Percentiles rank a stretch among this genome's conserved stretches.
Conservation (phyloP, 2,329 filamentous ascomycete species). For the Colletotrichum karsti region DNA sequence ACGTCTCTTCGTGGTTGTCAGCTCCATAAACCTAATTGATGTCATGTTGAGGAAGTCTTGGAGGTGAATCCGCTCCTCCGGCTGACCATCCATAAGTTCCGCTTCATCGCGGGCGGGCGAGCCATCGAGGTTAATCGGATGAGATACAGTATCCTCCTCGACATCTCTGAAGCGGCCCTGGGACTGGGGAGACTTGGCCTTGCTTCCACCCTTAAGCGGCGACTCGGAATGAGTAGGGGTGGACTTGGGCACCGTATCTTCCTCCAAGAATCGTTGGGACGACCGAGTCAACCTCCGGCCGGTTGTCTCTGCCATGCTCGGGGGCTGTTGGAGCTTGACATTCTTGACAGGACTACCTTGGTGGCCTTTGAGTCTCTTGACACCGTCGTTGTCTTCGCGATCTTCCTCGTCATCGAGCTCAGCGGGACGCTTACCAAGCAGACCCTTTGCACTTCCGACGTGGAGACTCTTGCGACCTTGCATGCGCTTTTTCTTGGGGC, state of each 20-base stretch:
- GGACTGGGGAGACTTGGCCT: constrained; percentile 63
- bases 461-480: constrained; percentile 80
- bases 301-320: constrained; percentile 71
- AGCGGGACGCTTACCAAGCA: constrained; percentile 77
- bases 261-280: constrained; percentile 54
- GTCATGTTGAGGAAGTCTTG: constrained; percentile 96
- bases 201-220: constrained; percentile 51
- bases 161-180: constrained; percentile 65
- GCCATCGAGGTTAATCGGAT: constrained; percentile 54
- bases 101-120: constrained; percentile 47
- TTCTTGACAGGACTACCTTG: constrained; percentile 82
- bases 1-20: constrained; percentile 93
- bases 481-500: constrained; percentile 75
- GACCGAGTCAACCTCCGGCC: constrained; percentile 67
- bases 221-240: constrained; percentile 56
- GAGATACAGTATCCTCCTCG: constrained; percentile 53
- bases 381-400: constrained; percentile 64
- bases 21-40: constrained; percentile 97
- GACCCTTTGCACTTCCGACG: constrained; percentile 76
- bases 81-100: constrained; percentile 56
- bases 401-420: constrained; percentile 75
- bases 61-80: constrained; percentile 76
- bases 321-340: constrained; percentile 73
- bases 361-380: constrained; percentile 76
- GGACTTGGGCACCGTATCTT: constrained; percentile 40